Conservation (phyloP, 306 rosid species). For the Senna tora region DNA sequence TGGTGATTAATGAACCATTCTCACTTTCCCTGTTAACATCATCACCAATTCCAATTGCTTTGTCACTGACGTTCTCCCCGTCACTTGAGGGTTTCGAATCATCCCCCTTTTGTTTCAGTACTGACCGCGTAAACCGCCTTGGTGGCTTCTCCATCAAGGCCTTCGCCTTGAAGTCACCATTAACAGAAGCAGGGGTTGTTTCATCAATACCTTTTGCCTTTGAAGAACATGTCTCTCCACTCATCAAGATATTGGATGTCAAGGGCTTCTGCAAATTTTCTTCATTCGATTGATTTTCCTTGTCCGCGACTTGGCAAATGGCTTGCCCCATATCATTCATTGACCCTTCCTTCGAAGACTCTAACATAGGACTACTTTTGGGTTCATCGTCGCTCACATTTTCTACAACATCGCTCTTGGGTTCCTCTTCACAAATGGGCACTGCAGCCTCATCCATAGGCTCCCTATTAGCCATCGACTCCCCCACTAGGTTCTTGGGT, state of each 20-base stretch:
- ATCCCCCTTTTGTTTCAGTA: slow-evolving; percentile 51
- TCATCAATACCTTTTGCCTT: background rate
- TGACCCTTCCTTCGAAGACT: slow-evolving; percentile 31
- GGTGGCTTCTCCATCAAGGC: slow-evolving; percentile 34
- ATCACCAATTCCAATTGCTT: slow-evolving; percentile 26
- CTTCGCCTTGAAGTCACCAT: slow-evolving; percentile 15
- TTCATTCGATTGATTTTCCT: background rate
- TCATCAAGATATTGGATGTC: background rate
- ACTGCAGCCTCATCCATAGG: slow-evolving; percentile 18
- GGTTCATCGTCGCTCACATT: slow-evolving; percentile 40
- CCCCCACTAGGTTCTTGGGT: slow-evolving; percentile 48
- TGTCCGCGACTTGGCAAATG: background rate
- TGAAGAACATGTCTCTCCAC: background rate
- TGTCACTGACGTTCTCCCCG: slow-evolving; percentile 6
- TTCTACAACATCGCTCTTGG: slow-evolving; percentile 42
- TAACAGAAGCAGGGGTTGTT: background rate
- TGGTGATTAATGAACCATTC: background rate
- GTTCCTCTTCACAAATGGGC: slow-evolving; percentile 46
- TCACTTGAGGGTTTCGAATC: slow-evolving; percentile 18
- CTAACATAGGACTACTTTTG: background rate
- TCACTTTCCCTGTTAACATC: slow-evolving; percentile 21
- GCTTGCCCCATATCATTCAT: slow-evolving; percentile 21
- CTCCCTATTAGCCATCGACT: slow-evolving; percentile 28
- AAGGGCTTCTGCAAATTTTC: background rate
- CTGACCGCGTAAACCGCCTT: slow-evolving; percentile 73